phyloP scores from a whole-genome alignment of 2,329 filamentous ascomycete species.

The Pseudocercospora fuligena region DNA sequence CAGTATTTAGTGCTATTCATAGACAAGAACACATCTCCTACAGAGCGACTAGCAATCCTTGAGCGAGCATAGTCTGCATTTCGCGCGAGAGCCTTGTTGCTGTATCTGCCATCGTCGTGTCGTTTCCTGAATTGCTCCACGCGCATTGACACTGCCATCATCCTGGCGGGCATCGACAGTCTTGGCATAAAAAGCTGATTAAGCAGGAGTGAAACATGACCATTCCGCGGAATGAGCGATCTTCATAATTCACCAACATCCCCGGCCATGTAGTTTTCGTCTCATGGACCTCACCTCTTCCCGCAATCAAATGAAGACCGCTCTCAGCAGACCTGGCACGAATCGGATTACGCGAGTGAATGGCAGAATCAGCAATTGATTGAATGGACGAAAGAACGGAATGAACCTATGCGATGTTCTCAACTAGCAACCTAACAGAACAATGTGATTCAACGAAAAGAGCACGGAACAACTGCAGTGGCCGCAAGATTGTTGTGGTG shows the following conservation, averaged over 20 bases:
- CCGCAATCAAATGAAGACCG: background rate
- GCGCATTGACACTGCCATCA: no score
- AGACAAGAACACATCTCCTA: no score
- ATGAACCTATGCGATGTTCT: background rate
- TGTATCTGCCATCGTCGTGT: no score
- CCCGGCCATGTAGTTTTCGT: background rate
- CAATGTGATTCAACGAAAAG: background rate
- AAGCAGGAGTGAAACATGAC: background rate
- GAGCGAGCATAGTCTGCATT: no score
- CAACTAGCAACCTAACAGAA: background rate
- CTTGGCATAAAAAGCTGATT: background rate
- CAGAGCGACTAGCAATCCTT: no score
- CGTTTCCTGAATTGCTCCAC: no score
- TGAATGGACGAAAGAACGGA: background rate
- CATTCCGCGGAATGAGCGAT: no score
- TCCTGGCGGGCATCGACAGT: no score
- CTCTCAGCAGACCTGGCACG: background rate
- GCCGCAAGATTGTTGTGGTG: background rate
- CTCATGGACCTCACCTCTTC: background rate
- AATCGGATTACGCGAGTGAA: background rate
- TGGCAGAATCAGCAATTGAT: background rate
- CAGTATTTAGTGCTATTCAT: no score
- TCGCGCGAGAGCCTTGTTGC: no score
- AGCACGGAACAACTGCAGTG: background rate
- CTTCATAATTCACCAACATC: no score